Percentiles rank a stretch among this genome's conserved stretches.
phyloP scores from a whole-genome alignment of 805 yeast genomes.

The Starmera dryadoides region DNA sequence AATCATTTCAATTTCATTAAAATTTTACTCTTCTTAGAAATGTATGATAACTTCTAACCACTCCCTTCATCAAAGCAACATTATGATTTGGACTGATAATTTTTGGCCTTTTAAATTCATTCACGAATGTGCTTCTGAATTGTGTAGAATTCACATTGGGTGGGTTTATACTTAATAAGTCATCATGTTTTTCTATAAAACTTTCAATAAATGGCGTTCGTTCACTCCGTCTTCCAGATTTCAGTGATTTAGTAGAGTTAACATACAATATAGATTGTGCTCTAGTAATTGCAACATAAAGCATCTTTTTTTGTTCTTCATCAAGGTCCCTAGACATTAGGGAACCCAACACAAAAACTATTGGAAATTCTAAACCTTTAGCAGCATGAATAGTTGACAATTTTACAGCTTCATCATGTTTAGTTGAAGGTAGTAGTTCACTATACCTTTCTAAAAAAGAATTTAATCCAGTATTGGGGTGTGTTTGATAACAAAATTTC shows the following conservation, averaged over 20 bases:
- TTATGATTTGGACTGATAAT: not conserved
- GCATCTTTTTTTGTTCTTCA: constrained; percentile 31
- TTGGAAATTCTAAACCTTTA: constrained; percentile 68
- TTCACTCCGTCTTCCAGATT: no score
- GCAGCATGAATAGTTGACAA: constrained; percentile 68
- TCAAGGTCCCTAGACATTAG: constrained; percentile 4
- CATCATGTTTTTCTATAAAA: no score
- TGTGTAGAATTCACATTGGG: not conserved
- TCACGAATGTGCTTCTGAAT: not conserved
- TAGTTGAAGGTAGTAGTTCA: constrained; percentile 21
- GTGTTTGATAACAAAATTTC: constrained; percentile 18
- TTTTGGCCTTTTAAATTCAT: not conserved
- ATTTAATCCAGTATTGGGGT: constrained; percentile 16
- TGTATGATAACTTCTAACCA: not conserved
- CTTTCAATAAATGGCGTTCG: no score
- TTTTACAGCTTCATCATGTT: constrained; percentile 32
- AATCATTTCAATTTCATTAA: not conserved
- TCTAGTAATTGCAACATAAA: constrained; percentile 64
- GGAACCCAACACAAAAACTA: constrained; percentile 40
- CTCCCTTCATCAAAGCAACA: not conserved
- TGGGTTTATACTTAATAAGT: no score
- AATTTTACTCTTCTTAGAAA: not conserved
- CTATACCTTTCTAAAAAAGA: constrained; percentile 26
- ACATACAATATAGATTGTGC: constrained; percentile 35
- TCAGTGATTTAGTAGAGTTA: constrained; percentile 1